Evolutionary conservation across 768 basidiomycete genomes (phyloP).

Genomic region (Mrakia hoshinonis): DNA sequence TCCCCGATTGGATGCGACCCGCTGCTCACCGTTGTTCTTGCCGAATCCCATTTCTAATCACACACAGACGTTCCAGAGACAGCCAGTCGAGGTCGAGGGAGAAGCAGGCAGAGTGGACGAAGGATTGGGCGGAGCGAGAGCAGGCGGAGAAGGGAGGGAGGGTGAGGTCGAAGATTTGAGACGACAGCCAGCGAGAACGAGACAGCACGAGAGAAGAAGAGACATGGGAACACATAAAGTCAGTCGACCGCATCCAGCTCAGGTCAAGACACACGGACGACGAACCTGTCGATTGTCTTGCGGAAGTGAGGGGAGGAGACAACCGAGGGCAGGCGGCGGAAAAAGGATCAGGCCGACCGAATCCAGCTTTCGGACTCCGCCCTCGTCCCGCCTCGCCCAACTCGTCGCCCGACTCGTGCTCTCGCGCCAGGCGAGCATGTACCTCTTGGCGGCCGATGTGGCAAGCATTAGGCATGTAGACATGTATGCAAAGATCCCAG

Average conservation of each 20-base stretch:
- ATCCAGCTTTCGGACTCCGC: no score
- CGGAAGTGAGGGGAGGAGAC: neutral
- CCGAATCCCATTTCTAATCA: slow-evolving; percentile 58
- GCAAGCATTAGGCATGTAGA: no score
- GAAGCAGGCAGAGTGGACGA: neutral
- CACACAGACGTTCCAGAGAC: neutral
- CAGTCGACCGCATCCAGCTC: neutral
- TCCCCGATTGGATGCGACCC: neutral
- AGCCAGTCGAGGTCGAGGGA: neutral
- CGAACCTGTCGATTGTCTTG: slow-evolving; percentile 6
- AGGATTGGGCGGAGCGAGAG: no score
- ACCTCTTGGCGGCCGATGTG: no score
- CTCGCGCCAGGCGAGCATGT: no score
- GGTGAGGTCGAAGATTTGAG: slow-evolving; percentile 2
- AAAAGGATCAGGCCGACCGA: neutral
- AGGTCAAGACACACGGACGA: neutral
- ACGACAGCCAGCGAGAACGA: neutral
- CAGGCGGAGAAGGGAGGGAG: neutral
- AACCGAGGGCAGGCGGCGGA: neutral
- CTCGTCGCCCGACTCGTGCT: no score
- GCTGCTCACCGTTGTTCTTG: slow-evolving; percentile 56
- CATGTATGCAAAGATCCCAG: no score
- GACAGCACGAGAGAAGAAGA: neutral
- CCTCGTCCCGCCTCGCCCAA: no score
- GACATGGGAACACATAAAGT: neutral